Evolutionary conservation across 108 stramenopile species (phyloP), one percentile per base, ranked within the genome.

Genomic region (Skeletonema grethae): DNA sequence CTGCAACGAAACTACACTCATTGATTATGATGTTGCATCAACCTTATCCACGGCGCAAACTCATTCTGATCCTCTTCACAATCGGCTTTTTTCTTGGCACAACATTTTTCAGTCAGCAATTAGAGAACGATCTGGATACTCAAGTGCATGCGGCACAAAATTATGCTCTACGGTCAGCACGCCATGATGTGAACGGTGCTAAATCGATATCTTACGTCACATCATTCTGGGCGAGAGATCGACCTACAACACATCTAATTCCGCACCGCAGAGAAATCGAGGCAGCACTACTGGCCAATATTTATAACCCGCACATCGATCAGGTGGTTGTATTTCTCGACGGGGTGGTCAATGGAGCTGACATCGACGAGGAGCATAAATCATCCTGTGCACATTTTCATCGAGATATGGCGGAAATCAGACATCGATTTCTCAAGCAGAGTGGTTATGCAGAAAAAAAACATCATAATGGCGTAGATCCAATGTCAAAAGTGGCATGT

Each of bases 301-400:
- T 53, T 22, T 53, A 53, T 22, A 53, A 53, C 7, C 22, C 50
- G 22, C 50, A 53, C 7, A 53, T 53, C 8, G 50, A 53, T 53
- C 50, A 53, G 9, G 50, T 53, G 18, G 50, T 53, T n/a, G 50
- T 53, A 53, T 53, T 53, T 10, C 50, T 53, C 50, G 50, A 53
- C 7, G 50, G 50, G 50, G 46, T 48, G n/a, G 1, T 16, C 18
- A 53, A 22, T 9, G 50, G 22, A 24, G 50, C 24, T 1, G 7
- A 1, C 9, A 3, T 43, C 1, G 41, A 53, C 1, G 50, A 53
- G 50, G 50, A 53, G 22, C 10, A 11, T 11, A 38, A 38, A 11
- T 22, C 50, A 53, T 22, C 50, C 9, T 53, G 50, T 53, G 50
- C 22, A 9, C 50, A 53, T 53, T 53, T 53, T 16, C 6, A 53